Conservation (phyloP, 352 stramenopile species). For the Elongisporangium senticosum region DNA sequence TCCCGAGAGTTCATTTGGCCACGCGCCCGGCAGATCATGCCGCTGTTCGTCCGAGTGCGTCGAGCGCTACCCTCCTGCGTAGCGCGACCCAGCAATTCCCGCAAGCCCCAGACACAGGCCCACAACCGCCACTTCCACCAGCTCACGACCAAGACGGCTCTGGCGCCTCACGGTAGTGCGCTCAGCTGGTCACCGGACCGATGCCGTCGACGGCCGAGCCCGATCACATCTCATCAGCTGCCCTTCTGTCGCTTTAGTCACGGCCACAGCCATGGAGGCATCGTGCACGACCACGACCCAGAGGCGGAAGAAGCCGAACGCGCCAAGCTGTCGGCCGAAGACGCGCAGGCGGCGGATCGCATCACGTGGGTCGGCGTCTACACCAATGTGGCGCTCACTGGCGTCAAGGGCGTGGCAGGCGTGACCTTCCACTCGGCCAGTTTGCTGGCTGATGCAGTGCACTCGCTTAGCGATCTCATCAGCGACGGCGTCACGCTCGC, state of each 20-base stretch:
- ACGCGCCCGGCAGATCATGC: too few species aligned
- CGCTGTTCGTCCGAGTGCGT: too few species aligned
- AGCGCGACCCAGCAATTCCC: too few species aligned
- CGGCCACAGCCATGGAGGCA: slow-evolving; percentile 32
- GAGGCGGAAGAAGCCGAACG: slow-evolving; percentile 19
- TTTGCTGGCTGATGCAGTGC: slow-evolving; percentile 91
- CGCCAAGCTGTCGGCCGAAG: slow-evolving; percentile 24
- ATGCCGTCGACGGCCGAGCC: too few species aligned
- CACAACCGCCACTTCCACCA: too few species aligned
- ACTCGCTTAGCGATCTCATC: slow-evolving; percentile 93
- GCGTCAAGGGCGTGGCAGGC: slow-evolving; percentile 62
- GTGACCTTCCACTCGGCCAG: slow-evolving; percentile 79
- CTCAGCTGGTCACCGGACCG: too few species aligned
- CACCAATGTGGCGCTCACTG: slow-evolving; percentile 61
- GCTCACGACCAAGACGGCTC: too few species aligned
- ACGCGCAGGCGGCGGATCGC: slow-evolving; percentile 38
- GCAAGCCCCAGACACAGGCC: too few species aligned
- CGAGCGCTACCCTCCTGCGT: too few species aligned
- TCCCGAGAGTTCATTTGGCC: too few species aligned
- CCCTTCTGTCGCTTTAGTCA: slow-evolving; percentile 20
- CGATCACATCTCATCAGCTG: too few species aligned
- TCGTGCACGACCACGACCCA: slow-evolving; percentile 19
- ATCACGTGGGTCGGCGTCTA: slow-evolving; percentile 74
- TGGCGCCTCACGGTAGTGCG: too few species aligned
- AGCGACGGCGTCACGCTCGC: slow-evolving; percentile 94